Percentiles rank a stretch among this genome's conserved stretches.
Evolutionary conservation across 441 rosid genomes (phyloP).

Genomic region (Kokia cookei): DNA sequence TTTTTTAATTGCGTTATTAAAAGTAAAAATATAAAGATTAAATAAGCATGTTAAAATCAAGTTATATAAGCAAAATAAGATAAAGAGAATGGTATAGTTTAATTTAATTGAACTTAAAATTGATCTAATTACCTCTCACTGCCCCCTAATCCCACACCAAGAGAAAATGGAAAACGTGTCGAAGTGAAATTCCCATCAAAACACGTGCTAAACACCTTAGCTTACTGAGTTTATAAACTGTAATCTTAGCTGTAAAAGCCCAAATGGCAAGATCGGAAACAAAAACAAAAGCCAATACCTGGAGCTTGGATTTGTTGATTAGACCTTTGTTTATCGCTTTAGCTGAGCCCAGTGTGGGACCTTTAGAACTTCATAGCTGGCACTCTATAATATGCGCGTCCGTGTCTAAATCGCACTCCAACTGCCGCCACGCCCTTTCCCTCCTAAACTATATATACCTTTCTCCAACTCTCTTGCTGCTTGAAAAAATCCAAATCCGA

Average conservation of each 20-base stretch:
- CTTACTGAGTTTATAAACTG: not conserved
- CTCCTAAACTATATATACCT: not conserved
- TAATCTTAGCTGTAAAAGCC: not conserved
- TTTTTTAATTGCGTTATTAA: too few species aligned
- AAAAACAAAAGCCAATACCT: not conserved
- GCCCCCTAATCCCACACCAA: not conserved
- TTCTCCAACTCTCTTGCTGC: not conserved
- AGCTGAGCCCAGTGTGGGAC: not conserved
- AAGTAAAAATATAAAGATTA: not conserved
- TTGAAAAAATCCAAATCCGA: not conserved
- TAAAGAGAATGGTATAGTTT: too few species aligned
- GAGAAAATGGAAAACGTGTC: not conserved
- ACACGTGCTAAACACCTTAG: not conserved
- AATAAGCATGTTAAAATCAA: not conserved
- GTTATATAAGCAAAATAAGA: not conserved
- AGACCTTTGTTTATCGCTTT: not conserved
- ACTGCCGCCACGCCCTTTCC: not conserved
- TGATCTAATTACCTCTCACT: not conserved
- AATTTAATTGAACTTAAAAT: not conserved
- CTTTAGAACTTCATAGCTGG: not conserved
- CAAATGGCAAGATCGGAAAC: not conserved
- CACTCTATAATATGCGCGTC: not conserved
- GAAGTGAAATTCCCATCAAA: not conserved
- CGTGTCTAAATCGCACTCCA: slow-evolving; percentile 1
- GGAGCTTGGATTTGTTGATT: not conserved